A percentile compares a stretch with the other conserved stretches of the same genome.
Conservation (phyloP, 1,139 yeast species). For the Suhomyces atakaporum region DNA sequence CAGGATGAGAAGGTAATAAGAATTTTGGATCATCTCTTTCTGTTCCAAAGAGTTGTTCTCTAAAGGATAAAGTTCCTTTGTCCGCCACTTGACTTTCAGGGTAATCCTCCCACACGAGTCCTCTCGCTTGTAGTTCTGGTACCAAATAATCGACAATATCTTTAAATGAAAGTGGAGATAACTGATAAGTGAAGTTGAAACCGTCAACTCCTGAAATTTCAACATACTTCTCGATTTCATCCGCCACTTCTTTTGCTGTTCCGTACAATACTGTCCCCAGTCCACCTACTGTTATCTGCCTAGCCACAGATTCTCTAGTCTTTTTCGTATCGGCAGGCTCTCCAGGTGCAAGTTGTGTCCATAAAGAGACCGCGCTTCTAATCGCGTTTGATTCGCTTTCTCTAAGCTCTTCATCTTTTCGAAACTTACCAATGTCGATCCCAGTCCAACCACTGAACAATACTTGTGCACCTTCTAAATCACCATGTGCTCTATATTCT, state of each 20-base stretch:
- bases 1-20: slow-evolving; percentile 31
- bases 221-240: slow-evolving; percentile 33
- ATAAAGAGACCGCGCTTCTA: slow-evolving; percentile 29
- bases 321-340: slow-evolving; percentile 26
- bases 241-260: slow-evolving; percentile 27
- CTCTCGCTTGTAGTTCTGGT: slow-evolving; percentile 30
- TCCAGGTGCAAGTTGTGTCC: slow-evolving; percentile 34
- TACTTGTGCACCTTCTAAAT: slow-evolving; percentile 41
- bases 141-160: slow-evolving; percentile 29
- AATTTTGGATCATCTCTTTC: slow-evolving; percentile 10
- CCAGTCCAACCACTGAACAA: slow-evolving; percentile 42
- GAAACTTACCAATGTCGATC: slow-evolving; percentile 33
- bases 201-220: slow-evolving; percentile 33
- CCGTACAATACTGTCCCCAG: slow-evolving; percentile 31
- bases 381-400: slow-evolving; percentile 33
- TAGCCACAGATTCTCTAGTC: slow-evolving; percentile 29
- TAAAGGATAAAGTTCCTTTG: slow-evolving; percentile 18
- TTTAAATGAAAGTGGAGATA: slow-evolving; percentile 31
- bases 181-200: slow-evolving; percentile 31
- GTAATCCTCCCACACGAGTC: slow-evolving; percentile 32
- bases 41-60: slow-evolving; percentile 26
- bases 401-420: slow-evolving; percentile 30
- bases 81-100: slow-evolving; percentile 18
- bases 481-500: slow-evolving; percentile 35
- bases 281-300: slow-evolving; percentile 32